Base-by-base conservation (phyloP, 176 grass and related monocot species). In the Phoenix dactylifera region DNA sequence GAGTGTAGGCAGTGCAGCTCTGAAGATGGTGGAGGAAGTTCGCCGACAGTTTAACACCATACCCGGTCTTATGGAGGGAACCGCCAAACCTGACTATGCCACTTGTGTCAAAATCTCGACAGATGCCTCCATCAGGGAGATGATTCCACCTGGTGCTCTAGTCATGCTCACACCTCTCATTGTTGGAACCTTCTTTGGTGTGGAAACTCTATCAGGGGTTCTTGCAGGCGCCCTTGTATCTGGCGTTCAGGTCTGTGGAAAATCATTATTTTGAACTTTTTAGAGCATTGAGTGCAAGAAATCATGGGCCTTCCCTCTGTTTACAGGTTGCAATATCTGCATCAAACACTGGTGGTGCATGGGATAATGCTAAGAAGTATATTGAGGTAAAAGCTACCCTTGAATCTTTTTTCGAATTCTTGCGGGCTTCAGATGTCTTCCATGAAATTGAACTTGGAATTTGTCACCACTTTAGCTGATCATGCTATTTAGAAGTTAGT, bases 21-120 rank as follows among this genome's bases (percentile, higher is more conserved):
- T 94, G 24, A 88, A 88, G 71, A 94, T 94, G 89, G 89, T 94
- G 16, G 89, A 94, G 77, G 89, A 94, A 77, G 89, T 94, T 56
- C 89, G 89, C 55, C 79, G 89, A 71, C 89, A 94, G 68, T 94
- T 94, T 84, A 94, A 85, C 63, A 74, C 62, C 16, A 94, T 94
- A 26, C 89, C 84, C 60, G 89, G 89, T 18, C 60, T 94, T 24
- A 85, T 94, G 84, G 89, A 94, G 64, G 89, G 89, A 49, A 88
- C 71, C 51, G 18, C 29, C 44, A 94, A 88, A 62, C 89, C 89
- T 2, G 89, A 94, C 67, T 94, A 94, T 15, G 84, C 89, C 30
- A 94, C 84, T 61, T 94, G 89, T 71, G 89, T 94, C 24, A 94
- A 94, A 81, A 94, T 94, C 71, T 94, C 89, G 2, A 94, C 89